phyloP scores from a whole-genome alignment of 2,329 filamentous ascomycete genomes.

The Seiridium cupressi region DNA sequence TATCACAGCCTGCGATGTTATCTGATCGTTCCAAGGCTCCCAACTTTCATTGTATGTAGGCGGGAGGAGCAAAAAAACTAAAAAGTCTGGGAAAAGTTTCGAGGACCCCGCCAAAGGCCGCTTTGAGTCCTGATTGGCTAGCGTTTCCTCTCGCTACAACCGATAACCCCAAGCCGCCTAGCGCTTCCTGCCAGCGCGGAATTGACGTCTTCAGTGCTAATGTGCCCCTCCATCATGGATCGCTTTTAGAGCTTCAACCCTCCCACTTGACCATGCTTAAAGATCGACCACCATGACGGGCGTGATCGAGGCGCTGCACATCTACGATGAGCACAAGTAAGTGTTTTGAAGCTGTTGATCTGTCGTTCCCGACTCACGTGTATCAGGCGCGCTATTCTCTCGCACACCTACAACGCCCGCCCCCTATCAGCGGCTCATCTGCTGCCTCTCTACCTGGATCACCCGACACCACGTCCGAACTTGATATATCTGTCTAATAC shows the following conservation, averaged over 20 bases:
- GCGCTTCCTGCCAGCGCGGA: not conserved
- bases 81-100: constrained; percentile 7
- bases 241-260: not conserved
- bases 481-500: constrained; percentile 81
- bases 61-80: not conserved
- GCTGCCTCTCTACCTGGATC: constrained; percentile 82
- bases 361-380: constrained; percentile 18
- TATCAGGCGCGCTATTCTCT: constrained; percentile 74
- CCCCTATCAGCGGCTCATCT: constrained; percentile 75
- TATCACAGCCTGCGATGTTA: too few relatives aligned
- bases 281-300: constrained; percentile 63
- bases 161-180: not conserved
- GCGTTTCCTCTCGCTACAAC: too few relatives aligned
- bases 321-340: constrained; percentile 94
- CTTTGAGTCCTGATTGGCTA: constrained; percentile 6
- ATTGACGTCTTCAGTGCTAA: constrained; percentile 2
- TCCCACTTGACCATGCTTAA: constrained; percentile 21
- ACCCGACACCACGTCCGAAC: constrained; percentile 77
- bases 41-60: not conserved
- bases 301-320: constrained; percentile 91
- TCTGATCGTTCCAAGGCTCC: not conserved
- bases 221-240: constrained; percentile 10
- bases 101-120: constrained; percentile 6
- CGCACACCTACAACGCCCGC: constrained; percentile 82
- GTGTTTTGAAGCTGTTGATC: constrained; percentile 20